Conservation (phyloP, 768 basidiomycete genomes). For the Amanita jacksonii region DNA sequence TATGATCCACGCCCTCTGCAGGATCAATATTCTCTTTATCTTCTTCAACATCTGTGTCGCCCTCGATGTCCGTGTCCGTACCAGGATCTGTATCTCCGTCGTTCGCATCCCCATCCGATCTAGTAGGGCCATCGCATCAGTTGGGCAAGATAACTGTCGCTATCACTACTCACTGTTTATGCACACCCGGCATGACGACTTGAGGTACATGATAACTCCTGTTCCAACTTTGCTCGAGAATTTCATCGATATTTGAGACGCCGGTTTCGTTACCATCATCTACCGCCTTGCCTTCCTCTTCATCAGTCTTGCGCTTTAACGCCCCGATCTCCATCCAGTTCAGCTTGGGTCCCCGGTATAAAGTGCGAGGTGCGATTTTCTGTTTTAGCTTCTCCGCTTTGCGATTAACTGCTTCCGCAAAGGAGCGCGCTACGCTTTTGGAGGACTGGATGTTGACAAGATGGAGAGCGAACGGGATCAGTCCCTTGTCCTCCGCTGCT, state of each 20-base stretch:
- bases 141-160: not conserved
- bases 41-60: constrained; percentile 3
- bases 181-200: constrained; percentile 4
- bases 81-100: constrained; percentile 2
- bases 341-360: constrained; percentile 1
- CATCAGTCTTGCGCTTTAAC: not conserved
- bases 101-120: not conserved
- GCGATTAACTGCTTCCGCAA: not conserved
- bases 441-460: not conserved
- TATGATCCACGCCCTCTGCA: too few relatives aligned
- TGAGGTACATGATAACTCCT: constrained; percentile 5
- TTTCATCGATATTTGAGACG: not conserved
- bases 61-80: constrained; percentile 2
- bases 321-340: constrained; percentile 3
- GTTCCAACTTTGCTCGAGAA: not conserved
- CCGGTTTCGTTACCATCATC: not conserved
- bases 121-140: not conserved
- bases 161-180: not conserved
- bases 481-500: not conserved
- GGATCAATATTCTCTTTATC: constrained; percentile 1
- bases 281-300: not conserved
- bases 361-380: not conserved
- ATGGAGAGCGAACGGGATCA: not conserved
- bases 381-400: not conserved
- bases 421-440: not conserved